Evolutionary conservation across 768 basidiomycete species (phyloP).

Genomic region (Lentinula aciculospora): DNA sequence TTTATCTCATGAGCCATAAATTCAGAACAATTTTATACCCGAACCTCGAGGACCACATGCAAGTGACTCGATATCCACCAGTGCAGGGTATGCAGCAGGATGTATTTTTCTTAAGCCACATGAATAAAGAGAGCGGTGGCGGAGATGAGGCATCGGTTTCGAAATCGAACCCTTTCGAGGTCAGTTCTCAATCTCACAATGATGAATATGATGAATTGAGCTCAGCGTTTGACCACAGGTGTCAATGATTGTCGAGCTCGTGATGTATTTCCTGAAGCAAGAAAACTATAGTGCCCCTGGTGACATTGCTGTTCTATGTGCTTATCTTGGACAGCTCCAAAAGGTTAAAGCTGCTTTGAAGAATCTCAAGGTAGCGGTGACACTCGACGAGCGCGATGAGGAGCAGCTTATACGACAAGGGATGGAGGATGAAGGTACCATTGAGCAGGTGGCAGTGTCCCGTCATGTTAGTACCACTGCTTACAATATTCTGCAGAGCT

Average conservation of each 20-base stretch:
- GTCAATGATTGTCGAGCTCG: slow-evolving; percentile 37
- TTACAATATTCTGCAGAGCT: slow-evolving; percentile 31
- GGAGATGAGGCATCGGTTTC: slow-evolving; percentile 52
- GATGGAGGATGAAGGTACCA: slow-evolving; percentile 22
- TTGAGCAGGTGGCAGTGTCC: slow-evolving; percentile 48
- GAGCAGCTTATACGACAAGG: slow-evolving; percentile 52
- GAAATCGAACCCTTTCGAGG: slow-evolving; percentile 68
- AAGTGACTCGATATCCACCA: slow-evolving; percentile 43
- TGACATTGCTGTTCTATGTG: slow-evolving; percentile 43
- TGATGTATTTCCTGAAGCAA: slow-evolving; percentile 36
- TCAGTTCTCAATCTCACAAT: slow-evolving; percentile 17
- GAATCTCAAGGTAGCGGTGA: slow-evolving; percentile 43
- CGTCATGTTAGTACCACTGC: slow-evolving; percentile 34
- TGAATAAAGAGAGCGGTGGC: slow-evolving; percentile 52
- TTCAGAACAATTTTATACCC: slow-evolving; percentile 57
- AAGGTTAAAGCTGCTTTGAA: slow-evolving; percentile 32
- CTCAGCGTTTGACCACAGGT: slow-evolving; percentile 22
- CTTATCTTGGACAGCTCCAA: slow-evolving; percentile 40
- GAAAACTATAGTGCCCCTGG: slow-evolving; percentile 41
- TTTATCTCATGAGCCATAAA: slow-evolving; percentile 11
- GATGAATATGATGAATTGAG: not conserved
- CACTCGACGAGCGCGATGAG: slow-evolving; percentile 68
- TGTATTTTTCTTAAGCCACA: slow-evolving; percentile 64
- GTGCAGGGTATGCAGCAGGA: slow-evolving; percentile 62
- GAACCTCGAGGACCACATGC: slow-evolving; percentile 47